Evolutionary conservation across 2,329 filamentous ascomycete genomes (phyloP).

Genomic region (Teratosphaeria gauchensis): DNA sequence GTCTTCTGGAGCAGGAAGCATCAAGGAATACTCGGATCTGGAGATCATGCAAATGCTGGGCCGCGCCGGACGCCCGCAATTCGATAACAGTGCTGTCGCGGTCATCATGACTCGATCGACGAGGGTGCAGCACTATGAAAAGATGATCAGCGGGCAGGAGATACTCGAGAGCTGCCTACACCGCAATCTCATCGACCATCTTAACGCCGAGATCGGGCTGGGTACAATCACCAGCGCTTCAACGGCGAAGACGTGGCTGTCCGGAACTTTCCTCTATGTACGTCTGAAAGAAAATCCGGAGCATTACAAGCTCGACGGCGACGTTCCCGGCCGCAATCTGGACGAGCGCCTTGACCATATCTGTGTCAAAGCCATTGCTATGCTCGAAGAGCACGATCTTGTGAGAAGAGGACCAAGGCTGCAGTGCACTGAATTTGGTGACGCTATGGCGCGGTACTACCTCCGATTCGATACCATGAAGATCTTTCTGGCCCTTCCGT

Average conservation of each 20-base stretch:
- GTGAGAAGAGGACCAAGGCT: constrained; percentile 43
- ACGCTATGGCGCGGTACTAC: constrained; percentile 77
- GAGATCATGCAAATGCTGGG: constrained; percentile 90
- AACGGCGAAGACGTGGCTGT: constrained; percentile 64
- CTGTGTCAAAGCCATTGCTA: constrained; percentile 57
- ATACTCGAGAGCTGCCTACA: constrained; percentile 70
- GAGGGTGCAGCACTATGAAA: constrained; percentile 58
- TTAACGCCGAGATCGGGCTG: constrained; percentile 75
- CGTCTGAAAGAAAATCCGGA: constrained; percentile 60
- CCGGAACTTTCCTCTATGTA: constrained; percentile 68
- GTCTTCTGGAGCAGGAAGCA: constrained; percentile 18
- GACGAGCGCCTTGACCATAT: constrained; percentile 61
- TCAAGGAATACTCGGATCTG: constrained; percentile 66
- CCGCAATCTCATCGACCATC: constrained; percentile 67
- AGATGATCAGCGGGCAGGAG: constrained; percentile 63
- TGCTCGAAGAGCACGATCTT: constrained; percentile 53
- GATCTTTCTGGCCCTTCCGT: constrained; percentile 52
- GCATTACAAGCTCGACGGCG: constrained; percentile 57
- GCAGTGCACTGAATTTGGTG: constrained; percentile 60
- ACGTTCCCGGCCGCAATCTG: constrained; percentile 39
- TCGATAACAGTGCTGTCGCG: constrained; percentile 64
- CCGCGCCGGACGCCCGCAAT: constrained; percentile 73
- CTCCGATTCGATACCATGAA: constrained; percentile 74
- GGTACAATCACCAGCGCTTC: constrained; percentile 57
- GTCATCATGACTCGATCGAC: constrained; percentile 68